These are phyloP conservation scores for Globisporangium emineosum DNA, from an alignment of 352 stramenopile species.

Conservation along the genomic window DNA sequence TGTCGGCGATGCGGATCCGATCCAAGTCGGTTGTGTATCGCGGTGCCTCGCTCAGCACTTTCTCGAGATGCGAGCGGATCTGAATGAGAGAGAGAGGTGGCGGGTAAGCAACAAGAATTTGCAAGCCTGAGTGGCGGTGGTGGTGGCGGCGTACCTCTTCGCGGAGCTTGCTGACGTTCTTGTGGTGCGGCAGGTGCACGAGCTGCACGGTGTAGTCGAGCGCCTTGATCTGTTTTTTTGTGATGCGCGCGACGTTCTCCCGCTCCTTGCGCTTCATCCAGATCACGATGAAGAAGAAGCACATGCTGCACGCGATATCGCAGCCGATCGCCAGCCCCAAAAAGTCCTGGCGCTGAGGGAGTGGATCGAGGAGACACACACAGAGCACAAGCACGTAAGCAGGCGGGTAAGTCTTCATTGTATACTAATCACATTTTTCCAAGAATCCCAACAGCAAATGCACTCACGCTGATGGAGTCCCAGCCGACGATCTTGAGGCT, in stretches of 20 bases:
- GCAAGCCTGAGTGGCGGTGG: neutral
- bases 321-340: conserved; percentile 63
- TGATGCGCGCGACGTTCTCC: conserved; percentile 53
- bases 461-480: conserved; percentile 65
- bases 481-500: conserved; percentile 77
- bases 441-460: conserved; percentile 6
- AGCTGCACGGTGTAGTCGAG: conserved; percentile 81
- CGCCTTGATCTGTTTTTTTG: conserved; percentile 61
- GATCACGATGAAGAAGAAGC: conserved; percentile 63
- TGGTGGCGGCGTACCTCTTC: conserved; percentile 39
- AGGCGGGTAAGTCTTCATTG: neutral
- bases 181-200: conserved; percentile 55
- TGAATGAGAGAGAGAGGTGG: conserved; percentile 16
- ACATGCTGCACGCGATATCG: conserved; percentile 63
- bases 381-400: neutral
- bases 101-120: neutral
- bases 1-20: conserved; percentile 62
- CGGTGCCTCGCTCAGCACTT: conserved; percentile 44
- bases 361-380: neutral
- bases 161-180: conserved; percentile 54
- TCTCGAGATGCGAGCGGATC: conserved; percentile 66
- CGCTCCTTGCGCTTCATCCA: conserved; percentile 78
- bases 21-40: conserved; percentile 58
- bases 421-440: neutral
- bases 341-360: conserved; percentile 55